A percentile compares a stretch with the other conserved stretches of the same genome.
These are phyloP conservation scores for Actinomortierella ambigua DNA, from an alignment of 371 early-diverging fungal genomes.

Conservation along the genomic window DNA sequence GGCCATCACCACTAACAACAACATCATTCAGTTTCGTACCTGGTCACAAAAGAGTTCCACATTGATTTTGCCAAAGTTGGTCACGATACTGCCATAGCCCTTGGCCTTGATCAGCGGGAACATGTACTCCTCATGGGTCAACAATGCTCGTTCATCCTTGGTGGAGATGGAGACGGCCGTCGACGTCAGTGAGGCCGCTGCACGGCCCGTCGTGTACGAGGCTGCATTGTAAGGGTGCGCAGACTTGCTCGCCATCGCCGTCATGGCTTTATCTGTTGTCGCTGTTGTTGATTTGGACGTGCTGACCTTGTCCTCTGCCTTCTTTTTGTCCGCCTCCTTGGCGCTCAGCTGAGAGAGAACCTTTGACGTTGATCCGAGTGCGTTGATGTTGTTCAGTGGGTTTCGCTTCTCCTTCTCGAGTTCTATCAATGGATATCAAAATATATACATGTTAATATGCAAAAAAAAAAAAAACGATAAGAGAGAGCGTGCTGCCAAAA, in stretches of 20 bases:
- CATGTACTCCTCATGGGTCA: constrained; percentile 88
- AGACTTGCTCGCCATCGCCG: constrained; percentile 54
- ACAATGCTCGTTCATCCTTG: constrained; percentile 65
- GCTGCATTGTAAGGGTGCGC: constrained; percentile 76
- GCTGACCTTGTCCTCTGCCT: constrained; percentile 22
- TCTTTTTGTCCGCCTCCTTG: constrained; percentile 47
- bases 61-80: constrained; percentile 87
- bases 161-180: constrained; percentile 81
- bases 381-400: constrained; percentile 70
- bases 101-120: constrained; percentile 77
- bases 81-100: constrained; percentile 77
- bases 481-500: not conserved
- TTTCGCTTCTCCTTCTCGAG: constrained; percentile 55
- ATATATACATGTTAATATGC: not conserved
- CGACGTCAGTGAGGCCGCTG: constrained; percentile 88
- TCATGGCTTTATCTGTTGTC: constrained; percentile 30
- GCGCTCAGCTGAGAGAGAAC: constrained; percentile 57
- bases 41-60: constrained; percentile 85
- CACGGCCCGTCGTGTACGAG: constrained; percentile 80
- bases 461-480: not conserved
- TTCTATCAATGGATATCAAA: constrained; percentile 20
- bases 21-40: constrained; percentile 48
- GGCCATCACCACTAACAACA: too few species aligned
- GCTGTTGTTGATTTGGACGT: constrained; percentile 17
- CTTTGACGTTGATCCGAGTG: constrained; percentile 63